Conservation (phyloP, 163 green algal genomes). For the Scenedesmus sp. region DNA sequence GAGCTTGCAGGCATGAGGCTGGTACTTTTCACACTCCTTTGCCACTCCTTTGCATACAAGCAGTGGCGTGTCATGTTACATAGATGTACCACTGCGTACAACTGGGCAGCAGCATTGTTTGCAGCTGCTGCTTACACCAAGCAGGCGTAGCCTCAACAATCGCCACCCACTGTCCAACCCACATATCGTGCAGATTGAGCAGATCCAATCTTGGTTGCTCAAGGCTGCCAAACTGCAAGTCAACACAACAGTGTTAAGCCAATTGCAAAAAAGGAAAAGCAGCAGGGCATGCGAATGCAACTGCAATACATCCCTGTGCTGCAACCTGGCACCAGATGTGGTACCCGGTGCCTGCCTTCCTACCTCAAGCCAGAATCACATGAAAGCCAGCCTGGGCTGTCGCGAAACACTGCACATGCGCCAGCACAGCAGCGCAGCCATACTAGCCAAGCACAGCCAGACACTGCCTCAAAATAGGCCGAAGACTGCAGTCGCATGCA, state of each 20-base stretch:
- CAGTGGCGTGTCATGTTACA: too few species aligned
- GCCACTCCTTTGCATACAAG: too few species aligned
- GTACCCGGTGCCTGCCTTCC: not conserved
- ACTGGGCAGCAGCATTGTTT: constrained; percentile 1
- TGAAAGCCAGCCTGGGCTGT: too few species aligned
- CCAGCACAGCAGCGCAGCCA: not conserved
- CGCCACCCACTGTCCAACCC: not conserved
- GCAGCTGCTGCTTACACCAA: not conserved
- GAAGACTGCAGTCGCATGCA: not conserved
- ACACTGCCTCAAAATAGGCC: not conserved
- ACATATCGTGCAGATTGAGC: not conserved
- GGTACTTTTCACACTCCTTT: too few species aligned
- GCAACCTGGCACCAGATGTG: not conserved
- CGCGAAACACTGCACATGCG: not conserved
- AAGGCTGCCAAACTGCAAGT: not conserved
- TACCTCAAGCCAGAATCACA: not conserved
- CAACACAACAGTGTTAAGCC: not conserved
- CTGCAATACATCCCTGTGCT: not conserved
- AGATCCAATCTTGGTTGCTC: not conserved
- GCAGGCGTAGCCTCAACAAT: not conserved
- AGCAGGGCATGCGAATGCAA: not conserved
- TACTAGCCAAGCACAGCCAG: not conserved
- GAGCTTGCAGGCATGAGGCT: too few species aligned
- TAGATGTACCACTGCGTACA: not conserved
- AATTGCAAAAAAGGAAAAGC: not conserved